Evolutionary conservation across 495 filamentous ascomycete genomes (phyloP).

Genomic region (Schizothecium vesticola): DNA sequence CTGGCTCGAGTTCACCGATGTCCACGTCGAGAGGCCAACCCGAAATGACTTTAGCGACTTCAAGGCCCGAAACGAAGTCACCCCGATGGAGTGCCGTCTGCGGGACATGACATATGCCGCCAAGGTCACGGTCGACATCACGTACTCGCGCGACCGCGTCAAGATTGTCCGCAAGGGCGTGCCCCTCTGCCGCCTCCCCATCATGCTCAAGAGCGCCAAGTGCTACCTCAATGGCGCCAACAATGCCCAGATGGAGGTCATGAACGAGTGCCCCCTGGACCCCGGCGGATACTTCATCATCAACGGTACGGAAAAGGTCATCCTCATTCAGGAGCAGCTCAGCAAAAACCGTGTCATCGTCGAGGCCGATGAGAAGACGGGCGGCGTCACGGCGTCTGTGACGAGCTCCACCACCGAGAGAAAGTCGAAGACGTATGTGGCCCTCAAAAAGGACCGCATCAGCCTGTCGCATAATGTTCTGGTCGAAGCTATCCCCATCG

Average conservation of each 20-base stretch:
- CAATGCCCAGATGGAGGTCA: slow-evolving; percentile 73
- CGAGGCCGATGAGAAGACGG: slow-evolving; percentile 82
- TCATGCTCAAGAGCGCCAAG: slow-evolving; percentile 95
- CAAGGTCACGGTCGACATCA: slow-evolving; percentile 81
- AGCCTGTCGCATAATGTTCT: slow-evolving; percentile 89
- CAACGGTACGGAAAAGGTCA: slow-evolving; percentile 87
- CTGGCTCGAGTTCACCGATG: slow-evolving; percentile 83
- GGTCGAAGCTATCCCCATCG: slow-evolving; percentile 86
- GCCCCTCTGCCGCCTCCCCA: slow-evolving; percentile 80
- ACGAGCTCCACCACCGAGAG: slow-evolving; percentile 95
- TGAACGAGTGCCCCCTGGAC: slow-evolving; percentile 93
- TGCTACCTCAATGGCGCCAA: slow-evolving; percentile 76
- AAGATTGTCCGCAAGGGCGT: slow-evolving; percentile 64
- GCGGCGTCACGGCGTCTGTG: slow-evolving; percentile 91
- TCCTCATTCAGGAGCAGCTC: slow-evolving; percentile 94
- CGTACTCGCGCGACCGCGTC: slow-evolving; percentile 71
- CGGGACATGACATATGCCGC: slow-evolving; percentile 95
- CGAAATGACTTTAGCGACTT: slow-evolving; percentile 64
- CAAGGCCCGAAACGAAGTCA: slow-evolving; percentile 57
- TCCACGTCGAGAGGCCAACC: slow-evolving; percentile 73
- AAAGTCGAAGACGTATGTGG: slow-evolving; percentile 94
- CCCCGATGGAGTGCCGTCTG: slow-evolving; percentile 90
- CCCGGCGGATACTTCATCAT: slow-evolving; percentile 95
- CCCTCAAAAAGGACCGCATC: slow-evolving; percentile 85
- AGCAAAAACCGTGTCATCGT: slow-evolving; percentile 99